Conservation (phyloP, 495 filamentous ascomycete genomes). For the Hamigera avellanea region DNA sequence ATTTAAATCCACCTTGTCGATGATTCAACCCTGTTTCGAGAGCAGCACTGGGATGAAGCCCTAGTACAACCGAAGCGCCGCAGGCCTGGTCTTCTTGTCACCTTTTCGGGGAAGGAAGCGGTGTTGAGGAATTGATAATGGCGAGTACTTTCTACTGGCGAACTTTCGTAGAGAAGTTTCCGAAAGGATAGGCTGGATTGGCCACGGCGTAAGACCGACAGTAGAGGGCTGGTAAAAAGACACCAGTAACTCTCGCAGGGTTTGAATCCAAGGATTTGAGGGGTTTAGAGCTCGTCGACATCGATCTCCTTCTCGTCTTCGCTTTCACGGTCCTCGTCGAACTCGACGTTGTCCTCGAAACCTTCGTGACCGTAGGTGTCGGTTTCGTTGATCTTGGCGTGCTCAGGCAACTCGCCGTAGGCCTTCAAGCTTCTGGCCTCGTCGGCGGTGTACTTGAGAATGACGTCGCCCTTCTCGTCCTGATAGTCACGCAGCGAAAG, state of each 20-base stretch:
- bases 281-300: slow-evolving; percentile 46
- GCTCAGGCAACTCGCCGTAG: slow-evolving; percentile 94
- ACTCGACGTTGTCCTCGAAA: slow-evolving; percentile 48
- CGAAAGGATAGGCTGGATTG: background rate
- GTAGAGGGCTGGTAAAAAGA: slow-evolving; percentile 15
- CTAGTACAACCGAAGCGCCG: slow-evolving; percentile 6
- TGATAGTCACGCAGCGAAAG: slow-evolving; percentile 96
- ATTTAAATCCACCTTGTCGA: slow-evolving; percentile 9
- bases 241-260: slow-evolving; percentile 26
- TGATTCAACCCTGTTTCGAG: slow-evolving; percentile 15
- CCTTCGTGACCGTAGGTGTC: slow-evolving; percentile 71
- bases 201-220: slow-evolving; percentile 1
- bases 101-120: background rate
- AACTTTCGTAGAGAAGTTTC: slow-evolving; percentile 3
- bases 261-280: slow-evolving; percentile 14
- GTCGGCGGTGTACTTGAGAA: slow-evolving; percentile 96
- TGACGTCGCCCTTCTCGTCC: slow-evolving; percentile 97
- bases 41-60: slow-evolving; percentile 7
- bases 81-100: slow-evolving; percentile 6
- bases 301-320: slow-evolving; percentile 49
- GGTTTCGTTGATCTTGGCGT: slow-evolving; percentile 99
- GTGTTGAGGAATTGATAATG: too few species aligned
- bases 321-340: slow-evolving; percentile 44
- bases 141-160: too few species aligned
- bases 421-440: slow-evolving; percentile 91